Percentiles rank a stretch among this genome's conserved stretches.
These are phyloP conservation scores for Cryptococcus sp. DNA, from an alignment of 1,284 basidiomycete species.

Conservation along the genomic window DNA sequence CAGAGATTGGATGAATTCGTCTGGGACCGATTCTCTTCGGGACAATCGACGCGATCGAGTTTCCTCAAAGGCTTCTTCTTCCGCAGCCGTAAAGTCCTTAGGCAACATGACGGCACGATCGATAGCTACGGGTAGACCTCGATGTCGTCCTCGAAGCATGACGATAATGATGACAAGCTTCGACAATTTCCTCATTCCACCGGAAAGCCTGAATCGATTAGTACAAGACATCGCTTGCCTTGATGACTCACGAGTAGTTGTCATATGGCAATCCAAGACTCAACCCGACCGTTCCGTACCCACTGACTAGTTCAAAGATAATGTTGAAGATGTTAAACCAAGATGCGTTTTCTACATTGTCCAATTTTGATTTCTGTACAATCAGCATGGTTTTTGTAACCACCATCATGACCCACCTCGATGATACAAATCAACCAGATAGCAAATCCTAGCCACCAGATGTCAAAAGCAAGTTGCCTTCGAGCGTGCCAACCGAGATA, in stretches of 20 bases:
- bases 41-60: slow-evolving; percentile 31
- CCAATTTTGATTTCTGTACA: slow-evolving; percentile 57
- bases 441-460: slow-evolving; percentile 81
- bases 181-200: slow-evolving; percentile 70
- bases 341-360: slow-evolving; percentile 52
- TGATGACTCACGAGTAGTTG: slow-evolving; percentile 51
- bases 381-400: neutral
- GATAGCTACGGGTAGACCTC: slow-evolving; percentile 73
- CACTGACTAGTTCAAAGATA: slow-evolving; percentile 61
- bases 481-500: slow-evolving; percentile 57
- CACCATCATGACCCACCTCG: slow-evolving; percentile 54
- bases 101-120: slow-evolving; percentile 49
- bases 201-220: slow-evolving; percentile 32
- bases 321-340: slow-evolving; percentile 79
- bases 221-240: neutral
- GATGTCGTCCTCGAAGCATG: slow-evolving; percentile 90
- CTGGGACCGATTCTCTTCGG: slow-evolving; percentile 4
- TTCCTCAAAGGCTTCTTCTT: slow-evolving; percentile 39
- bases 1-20: slow-evolving; percentile 5
- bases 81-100: slow-evolving; percentile 38
- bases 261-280: slow-evolving; percentile 67
- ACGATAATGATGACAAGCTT: slow-evolving; percentile 81
- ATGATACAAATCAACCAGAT: slow-evolving; percentile 80
- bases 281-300: slow-evolving; percentile 85
- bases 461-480: slow-evolving; percentile 83